Conservation (phyloP, 192 early-diverging fungal species). For the Anaeromyces robustus region DNA sequence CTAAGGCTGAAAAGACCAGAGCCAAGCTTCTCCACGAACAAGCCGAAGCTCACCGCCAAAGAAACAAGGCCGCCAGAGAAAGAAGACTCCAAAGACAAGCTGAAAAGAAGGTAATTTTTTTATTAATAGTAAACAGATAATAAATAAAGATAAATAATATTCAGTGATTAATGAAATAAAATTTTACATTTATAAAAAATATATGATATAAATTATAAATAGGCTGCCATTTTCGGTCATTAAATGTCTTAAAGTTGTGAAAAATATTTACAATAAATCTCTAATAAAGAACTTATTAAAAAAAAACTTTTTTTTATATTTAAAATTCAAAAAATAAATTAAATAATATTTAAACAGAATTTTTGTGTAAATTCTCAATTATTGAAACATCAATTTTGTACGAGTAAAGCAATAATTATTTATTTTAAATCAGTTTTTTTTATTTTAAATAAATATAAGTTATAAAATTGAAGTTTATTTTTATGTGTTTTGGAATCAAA, state of each 20-base stretch:
- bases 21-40: constrained; percentile 83
- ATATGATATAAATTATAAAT: neutral
- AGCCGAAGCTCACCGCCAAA: constrained; percentile 92
- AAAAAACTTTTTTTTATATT: neutral
- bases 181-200: too few species aligned
- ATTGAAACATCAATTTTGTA: too few species aligned
- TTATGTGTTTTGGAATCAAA: too few species aligned
- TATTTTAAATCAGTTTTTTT: too few species aligned
- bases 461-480: too few species aligned
- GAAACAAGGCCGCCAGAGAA: constrained; percentile 87
- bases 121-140: too few species aligned
- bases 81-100: constrained; percentile 71
- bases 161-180: too few species aligned
- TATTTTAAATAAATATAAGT: too few species aligned
- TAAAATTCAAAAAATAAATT: neutral
- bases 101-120: constrained; percentile 65
- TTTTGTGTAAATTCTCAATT: too few species aligned
- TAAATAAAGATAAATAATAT: too few species aligned
- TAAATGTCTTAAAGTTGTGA: neutral
- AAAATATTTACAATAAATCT: neutral
- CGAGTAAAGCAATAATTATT: too few species aligned
- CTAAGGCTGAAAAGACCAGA: constrained; percentile 95
- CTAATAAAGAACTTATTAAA: neutral
- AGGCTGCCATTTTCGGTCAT: neutral
- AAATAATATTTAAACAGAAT: too few species aligned